Evolutionary conservation across 257 asterid species (phyloP), one percentile per base, ranked within the genome.

Genomic region (Solanum bukasovii): DNA sequence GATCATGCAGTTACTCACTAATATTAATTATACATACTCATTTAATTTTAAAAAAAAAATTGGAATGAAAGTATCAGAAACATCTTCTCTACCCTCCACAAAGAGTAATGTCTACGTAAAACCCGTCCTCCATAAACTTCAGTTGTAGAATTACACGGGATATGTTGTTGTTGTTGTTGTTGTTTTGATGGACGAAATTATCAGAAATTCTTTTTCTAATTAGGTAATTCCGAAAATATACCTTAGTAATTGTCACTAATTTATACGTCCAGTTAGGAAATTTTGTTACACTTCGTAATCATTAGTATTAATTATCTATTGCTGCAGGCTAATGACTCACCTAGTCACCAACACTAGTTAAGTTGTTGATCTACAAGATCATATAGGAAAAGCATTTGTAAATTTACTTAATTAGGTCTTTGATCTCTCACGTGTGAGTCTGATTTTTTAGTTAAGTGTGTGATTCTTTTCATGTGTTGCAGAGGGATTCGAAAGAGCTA

Each of bases 211-310:
- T 52, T 52, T 56, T 56, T 18, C n/a, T 56, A 56, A 18, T 56
- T 56, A 7, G 65, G 65, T 74, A 21, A 13, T 74, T 25, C 31
- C 38, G 14, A 71, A 31, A 71, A 71, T 71, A 71, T 71, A 16
- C 13, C 13, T 31, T 10, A 31, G 7, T 71, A 31, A 31, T 78
- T 42, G 44, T 78, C 59, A 78, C 84, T 33, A 78, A 40, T 78
- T 78, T 78, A 40, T 40, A 14, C 3, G 9, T 71, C 42, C 42
- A 42, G 94, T 93, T 93, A 91, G 86, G 90, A 91, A 92, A 93
- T 85, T 85, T 83, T 67, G 56, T 34, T 85, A 16, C 25, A 37
- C 37, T 84, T 35, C 44, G 38, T 38, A 65, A 38, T 85, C 68
- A 65, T 68, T 38, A 38, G 72, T 61, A 65, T 33, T 65, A 85